Base-by-base conservation (phyloP, 2,329 filamentous ascomycete genomes). In the Madurella fahalii region DNA sequence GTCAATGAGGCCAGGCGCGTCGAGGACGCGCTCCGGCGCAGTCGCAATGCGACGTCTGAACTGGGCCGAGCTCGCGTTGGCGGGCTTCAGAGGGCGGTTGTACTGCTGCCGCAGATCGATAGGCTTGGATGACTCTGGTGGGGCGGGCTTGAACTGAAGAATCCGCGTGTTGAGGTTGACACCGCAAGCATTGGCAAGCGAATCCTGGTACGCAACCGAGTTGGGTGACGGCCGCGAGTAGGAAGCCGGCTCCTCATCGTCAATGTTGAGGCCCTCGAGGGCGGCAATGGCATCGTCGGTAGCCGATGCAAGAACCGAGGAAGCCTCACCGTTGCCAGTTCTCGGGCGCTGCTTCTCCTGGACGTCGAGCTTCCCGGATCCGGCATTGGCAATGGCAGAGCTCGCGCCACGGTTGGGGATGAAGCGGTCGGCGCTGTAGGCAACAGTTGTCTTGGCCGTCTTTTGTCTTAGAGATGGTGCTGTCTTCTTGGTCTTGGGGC, bases 51-150 rank as follows among this genome's bases (percentile, higher is more conserved):
- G 89, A 60, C 94, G 89, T 61, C 92, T 86, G 74, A 91, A 91
- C 72, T 96, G 91, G 32, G 92, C 90, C 47, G 90, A 86, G 66
- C 82, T 80, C 20, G 87, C 78, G 59, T 78, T 85, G 58, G 86
- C 80, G 17, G 89, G 78, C 80, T 90, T 96, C 59, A 99, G 81
- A 37, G 94, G 94, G 58, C 94, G 86, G 80, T 97, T 99, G 82
- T 99, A 99, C 72, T 99, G 94, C 59, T 94, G 90, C 56, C 94
- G 88, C 59, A 99, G 86, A 70, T 99, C 94, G 68, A 99, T 96
- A 37, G 94, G 94, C 81, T 96, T 96, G 34, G 92, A 96, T 7
- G 94, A 97, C 77, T 97, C 94, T 4, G 94, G 94, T n/a, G 94
- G 84, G 2, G 93, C 91, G 52, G 94, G 94, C 85, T 99, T 99